Percentiles rank a stretch among this genome's conserved stretches.
Evolutionary conservation across 352 stramenopile species (phyloP).

Genomic region (Thalassiosira hispida): DNA sequence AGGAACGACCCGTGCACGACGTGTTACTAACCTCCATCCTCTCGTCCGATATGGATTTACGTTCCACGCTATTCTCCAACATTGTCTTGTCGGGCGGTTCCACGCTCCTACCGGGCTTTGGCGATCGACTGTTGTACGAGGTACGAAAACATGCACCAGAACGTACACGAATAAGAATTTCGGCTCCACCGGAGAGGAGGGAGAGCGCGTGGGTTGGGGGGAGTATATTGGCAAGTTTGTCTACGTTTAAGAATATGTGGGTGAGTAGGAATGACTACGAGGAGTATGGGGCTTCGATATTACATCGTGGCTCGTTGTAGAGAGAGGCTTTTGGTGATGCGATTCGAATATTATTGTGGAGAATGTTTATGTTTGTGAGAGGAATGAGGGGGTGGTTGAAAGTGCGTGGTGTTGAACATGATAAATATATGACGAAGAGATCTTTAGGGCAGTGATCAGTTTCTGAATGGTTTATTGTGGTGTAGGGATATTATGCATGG

Average conservation of each 20-base stretch:
- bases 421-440: too few species aligned
- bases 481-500: too few species aligned
- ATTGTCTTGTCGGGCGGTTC: conserved; percentile 92
- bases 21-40: conserved; percentile 97
- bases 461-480: too few species aligned
- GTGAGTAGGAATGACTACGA: conserved; percentile 96
- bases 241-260: conserved; percentile 99
- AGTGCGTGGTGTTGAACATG: too few species aligned
- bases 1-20: conserved; percentile 93
- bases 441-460: too few species aligned
- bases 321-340: too few species aligned
- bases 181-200: conserved; percentile 93
- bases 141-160: conserved; percentile 90
- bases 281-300: conserved; percentile 88
- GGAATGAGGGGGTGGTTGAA: too few species aligned
- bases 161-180: conserved; percentile 90
- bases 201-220: conserved; percentile 97
- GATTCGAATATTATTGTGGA: too few species aligned
- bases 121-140: conserved; percentile 93
- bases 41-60: conserved; percentile 94
- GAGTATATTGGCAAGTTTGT: conserved; percentile 97
- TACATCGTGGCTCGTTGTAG: conserved; percentile 67
- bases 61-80: conserved; percentile 97
- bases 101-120: conserved; percentile 95
- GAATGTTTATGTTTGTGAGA: too few species aligned